Base-by-base conservation (phyloP, 768 basidiomycete species). In the Pluteus cervinus region DNA sequence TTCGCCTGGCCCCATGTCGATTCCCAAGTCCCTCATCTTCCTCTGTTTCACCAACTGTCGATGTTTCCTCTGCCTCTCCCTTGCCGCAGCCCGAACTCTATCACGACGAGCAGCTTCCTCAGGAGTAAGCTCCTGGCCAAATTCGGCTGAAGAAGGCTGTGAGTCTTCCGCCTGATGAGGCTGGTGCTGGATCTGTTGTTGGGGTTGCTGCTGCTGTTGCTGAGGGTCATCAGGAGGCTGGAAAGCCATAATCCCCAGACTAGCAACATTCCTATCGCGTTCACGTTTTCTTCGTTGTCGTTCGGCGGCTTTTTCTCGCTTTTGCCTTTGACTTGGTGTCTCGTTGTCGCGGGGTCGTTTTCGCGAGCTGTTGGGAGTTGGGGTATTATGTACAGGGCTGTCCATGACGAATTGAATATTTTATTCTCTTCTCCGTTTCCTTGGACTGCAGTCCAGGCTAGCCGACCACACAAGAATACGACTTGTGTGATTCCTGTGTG, bases 251-350 rank as follows among this genome's bases (percentile, higher is more conserved):
- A 68, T 62, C 28, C 55, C 53, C 48, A 62, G 57, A 38, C 67
- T 69, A 32, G 61, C 57, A 41, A 54, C 57, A 44, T 58, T 61
- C 29, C 71, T 61, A 53, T 76, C 74, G 39, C 84, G 74, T 62
- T 87, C 87, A 34, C 87, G 79, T 57, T 90, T 90, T 44, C 85
- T 58, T 32, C 87, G 75, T 56, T 90, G 87, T 43, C 87, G 69
- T 57, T 89, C 87, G 28, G 88, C 84, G 1, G 87, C 87, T 57
- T 89, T 88, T 69, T 86, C 84, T 48, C 87, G 75, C 56, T 89
- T 89, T 49, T 75, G 67, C 47, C 76, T 68, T 61, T 86, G 82
- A 40, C 71, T 72, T 20, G 76, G 73, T 8, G 82, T 81, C 65
- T 86, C 85, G 67, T 81, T 76, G 55, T 86, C 69, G 47, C 83